phyloP scores from a whole-genome alignment of 805 yeast genomes.

The Schwanniomyces pseudopolymorphus region DNA sequence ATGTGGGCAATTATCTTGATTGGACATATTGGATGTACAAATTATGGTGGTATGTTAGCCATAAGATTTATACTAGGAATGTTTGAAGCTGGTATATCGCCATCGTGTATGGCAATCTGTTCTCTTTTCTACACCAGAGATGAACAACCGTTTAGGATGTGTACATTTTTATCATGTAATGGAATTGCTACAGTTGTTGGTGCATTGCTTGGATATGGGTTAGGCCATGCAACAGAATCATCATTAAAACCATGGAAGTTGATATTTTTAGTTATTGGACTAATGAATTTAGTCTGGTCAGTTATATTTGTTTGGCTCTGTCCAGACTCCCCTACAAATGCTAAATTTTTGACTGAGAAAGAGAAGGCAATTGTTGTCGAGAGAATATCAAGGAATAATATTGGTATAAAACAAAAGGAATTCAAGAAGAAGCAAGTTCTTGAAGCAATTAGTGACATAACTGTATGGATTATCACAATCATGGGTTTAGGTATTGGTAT shows the following conservation, averaged over 20 bases:
- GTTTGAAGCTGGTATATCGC: conserved; percentile 26
- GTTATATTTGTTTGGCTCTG: conserved; percentile 19
- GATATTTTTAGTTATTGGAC: conserved; percentile 22
- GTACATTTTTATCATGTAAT: conserved; percentile 20
- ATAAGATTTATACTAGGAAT: conserved; percentile 22
- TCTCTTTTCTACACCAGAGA: conserved; percentile 14
- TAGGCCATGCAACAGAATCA: conserved; percentile 14
- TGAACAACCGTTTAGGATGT: conserved; percentile 17
- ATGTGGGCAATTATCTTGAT: conserved; percentile 14
- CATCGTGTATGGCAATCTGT: conserved; percentile 15
- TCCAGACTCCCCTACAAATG: conserved; percentile 19
- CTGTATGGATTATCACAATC: conserved; percentile 17
- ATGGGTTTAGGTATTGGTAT: conserved; percentile 25
- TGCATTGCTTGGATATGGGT: conserved; percentile 19
- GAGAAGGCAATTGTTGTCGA: conserved; percentile 13
- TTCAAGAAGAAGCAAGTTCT: conserved; percentile 19
- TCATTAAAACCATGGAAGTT: conserved; percentile 18
- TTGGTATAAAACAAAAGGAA: conserved; percentile 14
- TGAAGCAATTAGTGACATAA: conserved; percentile 19
- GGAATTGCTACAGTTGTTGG: conserved; percentile 21
- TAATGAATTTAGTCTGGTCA: conserved; percentile 7
- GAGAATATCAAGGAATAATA: conserved; percentile 14
- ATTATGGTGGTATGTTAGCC: conserved; percentile 14
- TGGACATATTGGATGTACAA: conserved; percentile 11
- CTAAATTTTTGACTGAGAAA: conserved; percentile 14